Percentiles rank a stretch among this genome's conserved stretches.
phyloP scores from a whole-genome alignment of 2,329 filamentous ascomycete species.

The Exophiala xenobiotica region DNA sequence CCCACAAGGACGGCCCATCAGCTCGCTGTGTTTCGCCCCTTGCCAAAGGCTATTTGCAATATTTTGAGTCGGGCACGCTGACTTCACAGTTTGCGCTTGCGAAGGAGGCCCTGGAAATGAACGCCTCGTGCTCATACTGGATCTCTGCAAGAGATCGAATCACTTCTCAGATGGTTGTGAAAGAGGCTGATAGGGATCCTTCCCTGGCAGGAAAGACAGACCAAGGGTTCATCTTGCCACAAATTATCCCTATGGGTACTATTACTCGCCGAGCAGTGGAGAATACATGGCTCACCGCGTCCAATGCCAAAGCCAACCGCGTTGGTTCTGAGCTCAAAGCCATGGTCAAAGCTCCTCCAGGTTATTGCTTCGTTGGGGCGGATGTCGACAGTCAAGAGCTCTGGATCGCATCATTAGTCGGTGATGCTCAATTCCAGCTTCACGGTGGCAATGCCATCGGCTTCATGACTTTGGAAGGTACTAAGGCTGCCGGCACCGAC shows the following conservation, averaged over 20 bases:
- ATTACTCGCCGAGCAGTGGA: conserved; percentile 92
- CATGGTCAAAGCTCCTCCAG: conserved; percentile 88
- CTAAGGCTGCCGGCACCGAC: conserved; percentile 90
- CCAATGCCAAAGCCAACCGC: conserved; percentile 92
- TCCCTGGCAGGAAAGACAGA: conserved; percentile 34
- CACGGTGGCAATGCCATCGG: conserved; percentile 97
- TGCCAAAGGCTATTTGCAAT: conserved; percentile 84
- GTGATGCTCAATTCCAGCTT: conserved; percentile 89
- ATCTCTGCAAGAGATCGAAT: conserved; percentile 93
- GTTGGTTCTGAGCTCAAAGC: conserved; percentile 96
- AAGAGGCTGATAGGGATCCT: conserved; percentile 60
- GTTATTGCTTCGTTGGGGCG: conserved; percentile 91
- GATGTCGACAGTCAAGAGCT: conserved; percentile 97
- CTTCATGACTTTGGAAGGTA: conserved; percentile 98
- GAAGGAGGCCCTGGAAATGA: conserved; percentile 96
- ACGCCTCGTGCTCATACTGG: conserved; percentile 98
- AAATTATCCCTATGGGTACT: conserved; percentile 97
- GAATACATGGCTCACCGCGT: conserved; percentile 97
- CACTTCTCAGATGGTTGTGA: conserved; percentile 92
- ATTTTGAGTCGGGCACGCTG: conserved; percentile 85
- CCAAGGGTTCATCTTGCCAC: conserved; percentile 86
- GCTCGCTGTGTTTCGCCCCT: conserved; percentile 83
- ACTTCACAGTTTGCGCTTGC: conserved; percentile 87
- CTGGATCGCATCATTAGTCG: conserved; percentile 95
- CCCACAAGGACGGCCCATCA: conserved; percentile 89